These are phyloP conservation scores for Boletus sp. DNA, from an alignment of 768 basidiomycete species.

Conservation along the genomic window DNA sequence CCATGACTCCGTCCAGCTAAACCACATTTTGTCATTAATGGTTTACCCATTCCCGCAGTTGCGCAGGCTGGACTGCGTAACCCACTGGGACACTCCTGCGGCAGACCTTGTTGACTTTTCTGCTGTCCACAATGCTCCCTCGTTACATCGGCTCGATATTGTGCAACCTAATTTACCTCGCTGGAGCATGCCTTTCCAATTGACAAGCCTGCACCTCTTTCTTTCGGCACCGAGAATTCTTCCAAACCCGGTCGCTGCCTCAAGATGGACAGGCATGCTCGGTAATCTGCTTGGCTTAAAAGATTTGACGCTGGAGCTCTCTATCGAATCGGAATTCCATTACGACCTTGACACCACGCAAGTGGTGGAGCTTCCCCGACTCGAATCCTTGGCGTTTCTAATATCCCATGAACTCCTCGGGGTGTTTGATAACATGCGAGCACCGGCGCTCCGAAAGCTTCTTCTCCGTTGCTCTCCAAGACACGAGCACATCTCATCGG, in stretches of 20 bases:
- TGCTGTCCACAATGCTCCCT: constrained; percentile 34
- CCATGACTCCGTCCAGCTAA: constrained; percentile 35
- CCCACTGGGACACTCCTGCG: constrained; percentile 27
- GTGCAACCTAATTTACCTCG: constrained; percentile 35
- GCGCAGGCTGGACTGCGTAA: constrained; percentile 30
- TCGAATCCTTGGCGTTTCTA: constrained; percentile 30
- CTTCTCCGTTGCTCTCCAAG: constrained; percentile 37
- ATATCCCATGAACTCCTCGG: constrained; percentile 31
- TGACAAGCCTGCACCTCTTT: constrained; percentile 35
- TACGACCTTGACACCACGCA: constrained; percentile 16
- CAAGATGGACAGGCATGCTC: constrained; percentile 33
- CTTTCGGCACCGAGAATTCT: constrained; percentile 24
- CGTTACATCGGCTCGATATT: constrained; percentile 33
- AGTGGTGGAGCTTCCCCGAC: constrained; percentile 19
- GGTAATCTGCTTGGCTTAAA: constrained; percentile 40
- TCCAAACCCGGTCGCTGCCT: constrained; percentile 19
- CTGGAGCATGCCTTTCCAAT: constrained; percentile 31
- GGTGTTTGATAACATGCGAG: constrained; percentile 28
- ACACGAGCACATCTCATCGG: constrained; percentile 21
- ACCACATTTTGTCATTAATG: constrained; percentile 39
- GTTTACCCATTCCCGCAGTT: constrained; percentile 36
- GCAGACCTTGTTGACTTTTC: constrained; percentile 26
- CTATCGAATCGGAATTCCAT: constrained; percentile 23
- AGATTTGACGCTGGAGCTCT: constrained; percentile 39
- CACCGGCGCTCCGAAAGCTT: constrained; percentile 37